Percentiles rank a stretch among this genome's conserved stretches.
phyloP scores from a whole-genome alignment of 2,329 filamentous ascomycete genomes.

The Fusarium multiceps region DNA sequence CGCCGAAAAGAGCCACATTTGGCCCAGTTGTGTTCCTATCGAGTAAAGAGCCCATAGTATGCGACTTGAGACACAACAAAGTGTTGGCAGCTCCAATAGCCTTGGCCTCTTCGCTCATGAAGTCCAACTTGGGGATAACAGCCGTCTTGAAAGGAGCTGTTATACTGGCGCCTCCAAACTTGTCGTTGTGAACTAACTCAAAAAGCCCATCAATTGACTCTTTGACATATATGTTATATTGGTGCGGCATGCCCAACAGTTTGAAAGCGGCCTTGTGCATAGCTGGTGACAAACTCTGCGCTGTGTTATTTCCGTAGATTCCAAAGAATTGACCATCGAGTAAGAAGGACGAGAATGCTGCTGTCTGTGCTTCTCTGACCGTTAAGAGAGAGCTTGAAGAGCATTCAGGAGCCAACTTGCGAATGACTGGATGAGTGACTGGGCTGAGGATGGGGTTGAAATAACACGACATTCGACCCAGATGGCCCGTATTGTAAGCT shows the following conservation, averaged over 20 bases:
- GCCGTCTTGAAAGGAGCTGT: slow-evolving; percentile 6
- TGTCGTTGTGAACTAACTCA: neutral
- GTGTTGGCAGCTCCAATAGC: slow-evolving; percentile 17
- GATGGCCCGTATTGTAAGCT: slow-evolving; percentile 4
- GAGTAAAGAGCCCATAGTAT: neutral
- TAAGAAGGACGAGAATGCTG: neutral
- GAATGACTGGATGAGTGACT: neutral
- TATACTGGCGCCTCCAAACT: neutral
- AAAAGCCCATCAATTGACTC: neutral
- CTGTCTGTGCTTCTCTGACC: neutral
- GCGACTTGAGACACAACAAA: neutral
- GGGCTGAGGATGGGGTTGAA: slow-evolving; percentile 4
- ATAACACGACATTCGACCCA: slow-evolving; percentile 4
- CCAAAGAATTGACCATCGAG: neutral
- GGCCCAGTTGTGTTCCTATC: neutral
- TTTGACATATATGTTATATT: neutral
- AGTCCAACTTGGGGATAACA: neutral
- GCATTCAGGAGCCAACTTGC: neutral
- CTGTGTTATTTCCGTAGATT: slow-evolving; percentile 6
- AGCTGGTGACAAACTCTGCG: slow-evolving; percentile 2
- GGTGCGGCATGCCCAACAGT: neutral
- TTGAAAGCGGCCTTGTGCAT: slow-evolving; percentile 12
- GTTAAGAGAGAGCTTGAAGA: neutral
- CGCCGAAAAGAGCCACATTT: slow-evolving; percentile 4
- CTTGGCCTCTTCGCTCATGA: slow-evolving; percentile 3